phyloP scores from a whole-genome alignment of 345 rosid species.

The Trapa bicornis region DNA sequence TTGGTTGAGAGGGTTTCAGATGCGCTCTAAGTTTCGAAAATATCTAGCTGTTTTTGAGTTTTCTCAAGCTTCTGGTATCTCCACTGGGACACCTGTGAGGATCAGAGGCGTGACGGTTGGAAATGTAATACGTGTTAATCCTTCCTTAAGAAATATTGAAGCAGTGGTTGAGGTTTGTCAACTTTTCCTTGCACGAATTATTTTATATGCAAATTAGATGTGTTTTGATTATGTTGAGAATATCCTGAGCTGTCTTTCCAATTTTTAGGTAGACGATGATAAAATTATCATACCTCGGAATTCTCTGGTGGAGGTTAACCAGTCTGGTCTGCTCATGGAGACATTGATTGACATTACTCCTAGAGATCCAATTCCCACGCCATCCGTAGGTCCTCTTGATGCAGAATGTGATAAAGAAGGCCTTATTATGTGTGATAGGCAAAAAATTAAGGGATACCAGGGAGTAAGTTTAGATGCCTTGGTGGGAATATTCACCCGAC shows the following conservation, averaged over 20 bases:
- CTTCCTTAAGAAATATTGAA: conserved; percentile 83
- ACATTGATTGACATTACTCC: conserved; percentile 92
- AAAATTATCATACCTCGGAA: conserved; percentile 81
- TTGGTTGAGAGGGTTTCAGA: conserved; percentile 79
- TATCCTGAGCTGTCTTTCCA: conserved; percentile 1
- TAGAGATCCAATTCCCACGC: conserved; percentile 70
- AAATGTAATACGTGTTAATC: conserved; percentile 70
- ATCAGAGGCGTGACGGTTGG: conserved; percentile 96
- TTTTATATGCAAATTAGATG: neutral
- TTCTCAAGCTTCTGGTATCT: conserved; percentile 72
- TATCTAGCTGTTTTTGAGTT: conserved; percentile 77
- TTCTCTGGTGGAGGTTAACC: conserved; percentile 86
- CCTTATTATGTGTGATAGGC: conserved; percentile 78
- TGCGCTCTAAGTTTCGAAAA: conserved; percentile 75
- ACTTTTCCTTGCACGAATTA: conserved; percentile 7
- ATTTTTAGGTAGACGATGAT: conserved; percentile 82
- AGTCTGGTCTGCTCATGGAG: conserved; percentile 97
- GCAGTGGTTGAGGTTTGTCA: conserved; percentile 76
- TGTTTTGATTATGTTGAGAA: conserved; percentile 3
- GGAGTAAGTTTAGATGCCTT: conserved; percentile 91
- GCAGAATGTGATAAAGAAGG: conserved; percentile 74
- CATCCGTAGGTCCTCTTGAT: conserved; percentile 68
- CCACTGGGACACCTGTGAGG: conserved; percentile 88
- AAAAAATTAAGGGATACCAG: conserved; percentile 72
- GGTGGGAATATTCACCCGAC: conserved; percentile 81